phyloP scores from a whole-genome alignment of 2,329 filamentous ascomycete genomes.

The Talaromyces verruculosus region DNA sequence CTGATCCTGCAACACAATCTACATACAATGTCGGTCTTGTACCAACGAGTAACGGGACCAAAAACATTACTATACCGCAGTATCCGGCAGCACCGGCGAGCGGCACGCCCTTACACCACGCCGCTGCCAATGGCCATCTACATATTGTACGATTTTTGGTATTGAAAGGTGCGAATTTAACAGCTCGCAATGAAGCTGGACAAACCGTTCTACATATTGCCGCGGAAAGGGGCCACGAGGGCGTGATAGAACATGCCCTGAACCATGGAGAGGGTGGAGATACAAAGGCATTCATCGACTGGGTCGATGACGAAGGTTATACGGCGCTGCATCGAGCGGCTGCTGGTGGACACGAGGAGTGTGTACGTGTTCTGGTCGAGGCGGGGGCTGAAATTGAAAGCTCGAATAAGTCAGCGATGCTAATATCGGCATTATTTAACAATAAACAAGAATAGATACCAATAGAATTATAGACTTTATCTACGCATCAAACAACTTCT shows the following conservation, averaged over 20 bases:
- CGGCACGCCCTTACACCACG: slow-evolving; percentile 1
- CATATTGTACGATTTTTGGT: not conserved
- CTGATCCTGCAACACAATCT: not conserved
- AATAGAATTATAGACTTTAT: not conserved
- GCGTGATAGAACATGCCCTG: not conserved
- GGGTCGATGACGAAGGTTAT: slow-evolving; percentile 3
- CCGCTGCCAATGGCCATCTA: not conserved
- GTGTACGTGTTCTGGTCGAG: slow-evolving; percentile 13
- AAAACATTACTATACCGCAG: not conserved
- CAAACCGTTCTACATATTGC: not conserved
- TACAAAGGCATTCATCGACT: slow-evolving; percentile 27
- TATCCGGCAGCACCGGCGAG: not conserved
- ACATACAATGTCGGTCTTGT: not conserved
- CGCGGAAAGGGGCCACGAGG: not conserved
- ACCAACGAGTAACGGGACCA: not conserved
- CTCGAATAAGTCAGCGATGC: slow-evolving; percentile 6
- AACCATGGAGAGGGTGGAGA: slow-evolving; percentile 42
- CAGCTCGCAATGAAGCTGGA: slow-evolving; percentile 33
- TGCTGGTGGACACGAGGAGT: slow-evolving; percentile 14
- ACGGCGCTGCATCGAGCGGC: slow-evolving; percentile 24
- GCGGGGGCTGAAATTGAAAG: slow-evolving; percentile 13
- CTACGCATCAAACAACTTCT: not conserved
- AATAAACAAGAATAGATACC: not conserved
- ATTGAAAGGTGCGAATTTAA: not conserved
- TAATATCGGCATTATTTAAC: not conserved